Conservation (phyloP, 2,329 filamentous ascomycete genomes). For the Ceratocystis cubensis region DNA sequence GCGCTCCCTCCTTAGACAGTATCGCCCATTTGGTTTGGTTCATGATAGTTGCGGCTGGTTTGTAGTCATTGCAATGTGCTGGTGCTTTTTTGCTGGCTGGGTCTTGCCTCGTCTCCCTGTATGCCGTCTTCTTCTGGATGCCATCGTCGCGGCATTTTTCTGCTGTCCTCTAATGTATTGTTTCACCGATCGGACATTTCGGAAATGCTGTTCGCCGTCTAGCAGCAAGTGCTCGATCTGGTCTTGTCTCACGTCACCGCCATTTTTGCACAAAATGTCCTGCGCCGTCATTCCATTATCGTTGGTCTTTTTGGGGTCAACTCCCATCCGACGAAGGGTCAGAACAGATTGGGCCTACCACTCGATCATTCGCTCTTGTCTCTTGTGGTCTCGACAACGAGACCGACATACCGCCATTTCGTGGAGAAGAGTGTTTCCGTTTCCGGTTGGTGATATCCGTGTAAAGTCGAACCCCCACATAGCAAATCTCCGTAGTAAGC, state of each 20-base stretch:
- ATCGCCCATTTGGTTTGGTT: too few species aligned
- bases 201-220: not conserved
- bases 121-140: not conserved
- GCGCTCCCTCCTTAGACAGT: not conserved
- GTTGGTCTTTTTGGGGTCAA: conserved; percentile 14
- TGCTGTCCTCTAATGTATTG: not conserved
- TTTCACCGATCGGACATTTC: not conserved
- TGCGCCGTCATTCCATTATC: conserved; percentile 11
- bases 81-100: not conserved
- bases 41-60: too few species aligned
- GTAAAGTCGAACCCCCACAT: conserved; percentile 16
- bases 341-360: conserved; percentile 16
- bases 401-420: conserved; percentile 14
- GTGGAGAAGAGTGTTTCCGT: conserved; percentile 17
- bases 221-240: conserved; percentile 3
- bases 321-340: conserved; percentile 9
- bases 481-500: conserved; percentile 10
- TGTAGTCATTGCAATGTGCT: not conserved
- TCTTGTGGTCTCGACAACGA: not conserved
- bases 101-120: not conserved
- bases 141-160: not conserved
- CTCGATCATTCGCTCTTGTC: conserved; percentile 6
- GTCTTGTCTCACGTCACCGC: not conserved
- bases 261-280: conserved; percentile 10
- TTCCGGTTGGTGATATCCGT: not conserved